Evolutionary conservation across 2,329 filamentous ascomycete genomes (phyloP), one percentile per base, ranked within the genome.

Genomic region (Phialophora chinensis): DNA sequence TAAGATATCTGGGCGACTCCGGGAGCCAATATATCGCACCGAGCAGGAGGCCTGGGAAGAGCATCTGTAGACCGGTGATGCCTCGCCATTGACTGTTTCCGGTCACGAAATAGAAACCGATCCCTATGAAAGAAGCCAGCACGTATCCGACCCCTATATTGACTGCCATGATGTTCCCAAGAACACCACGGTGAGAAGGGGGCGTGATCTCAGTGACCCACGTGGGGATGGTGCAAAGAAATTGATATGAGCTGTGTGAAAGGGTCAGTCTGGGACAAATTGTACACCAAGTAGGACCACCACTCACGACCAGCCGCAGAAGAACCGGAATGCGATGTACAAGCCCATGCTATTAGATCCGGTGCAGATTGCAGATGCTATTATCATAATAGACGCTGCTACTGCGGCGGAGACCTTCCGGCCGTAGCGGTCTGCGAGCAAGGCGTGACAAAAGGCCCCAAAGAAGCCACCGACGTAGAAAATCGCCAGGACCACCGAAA

Each of bases 121-220:
- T 25, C 14, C 59, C 81, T 4, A 82, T 74, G 79, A 80, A 83
- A 2, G 72, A 73, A 8, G 79, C 73, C 33, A 82, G 73, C 75
- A 81, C 80, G 65, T 82, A 82, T 10, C 81, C 80, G 53, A 82
- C 81, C 10, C 81, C 79, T 25, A 82, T 74, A 69, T 81, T 77
- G 78, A 82, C 44, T 78, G 79, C 4, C 79, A 77, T 55, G 14
- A 63, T 63, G 23, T 44, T 38, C 2, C n/a, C 54, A 17, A 62
- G 49, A 2, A 53, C 27, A 33, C 64, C 64, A 27, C 58, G 64
- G 49, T 55, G 57, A 14, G 17, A 25, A 0, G 88, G 88, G 4
- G 94, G 94, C 0, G 93, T 90, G 31, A 97, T 87, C 78, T 98
- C 95, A 54, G 92, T 93, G 72, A 98, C 92, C 60, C 60, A 63